Base-by-base conservation (phyloP, 2,329 filamentous ascomycete genomes). In the Chaetomium strumarium region DNA sequence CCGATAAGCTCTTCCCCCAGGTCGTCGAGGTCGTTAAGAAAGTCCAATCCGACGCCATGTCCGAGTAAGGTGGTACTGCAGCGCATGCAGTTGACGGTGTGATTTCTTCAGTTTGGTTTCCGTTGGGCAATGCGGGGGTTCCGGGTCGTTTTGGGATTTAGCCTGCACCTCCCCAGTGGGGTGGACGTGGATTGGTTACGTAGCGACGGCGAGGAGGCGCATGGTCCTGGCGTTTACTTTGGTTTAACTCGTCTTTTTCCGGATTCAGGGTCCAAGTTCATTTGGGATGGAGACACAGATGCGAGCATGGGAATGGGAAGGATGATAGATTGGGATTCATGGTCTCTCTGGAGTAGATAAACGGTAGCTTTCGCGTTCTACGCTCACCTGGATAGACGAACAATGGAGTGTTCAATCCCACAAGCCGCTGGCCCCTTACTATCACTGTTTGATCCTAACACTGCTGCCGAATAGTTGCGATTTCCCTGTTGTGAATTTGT, bases 11-110 rank as follows among this genome's bases (percentile, higher is more conserved):
- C 52, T 95, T 85, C 72, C 73, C 80, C 53, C 79, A 84, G 65
- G 80, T 96, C 33, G 79, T 90, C 43, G 77, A 86, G 64, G 76
- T 92, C 53, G 90, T 97, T 53, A 80, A 86, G 73, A 88, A 85
- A 68, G 91, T 97, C 30, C 90, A 96, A 73, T 77, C 73, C n/a
- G 79, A 82, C 60, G 60, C 73, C n/a, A 78, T 82, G 60, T 59
- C 63, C 5, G 60, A 63, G 9, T 63, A 56, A 47, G 40, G 30
- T 52, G 17, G 14, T 20, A 5, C 14, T 13, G 17, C 30, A 11
- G 11, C 24, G 24, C 24, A 7, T 4, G 7, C 7, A 24, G 24
- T 19, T 12, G 5, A 17, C 12, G 13, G 5, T 34, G 34, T 17
- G n/a, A 9, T 51, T 49, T 39, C n/a, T n/a, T n/a, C n/a, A n/a